Evolutionary conservation across 1,284 basidiomycete genomes (phyloP).

Genomic region (Phlebopus sp.): DNA sequence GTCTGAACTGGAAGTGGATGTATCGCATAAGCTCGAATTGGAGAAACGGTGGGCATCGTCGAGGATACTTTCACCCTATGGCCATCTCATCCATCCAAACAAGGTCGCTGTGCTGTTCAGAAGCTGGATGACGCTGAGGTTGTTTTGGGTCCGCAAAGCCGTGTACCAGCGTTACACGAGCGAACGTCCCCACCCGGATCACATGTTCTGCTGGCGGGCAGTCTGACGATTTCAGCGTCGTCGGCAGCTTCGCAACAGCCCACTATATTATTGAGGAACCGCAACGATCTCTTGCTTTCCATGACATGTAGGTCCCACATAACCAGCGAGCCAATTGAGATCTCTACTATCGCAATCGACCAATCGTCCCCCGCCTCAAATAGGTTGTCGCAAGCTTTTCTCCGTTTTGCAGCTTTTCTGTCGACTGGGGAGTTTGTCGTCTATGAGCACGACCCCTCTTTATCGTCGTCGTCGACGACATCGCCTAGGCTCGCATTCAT

Average conservation of each 20-base stretch:
- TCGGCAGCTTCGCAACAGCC: conserved; percentile 29
- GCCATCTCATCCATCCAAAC: conserved; percentile 20
- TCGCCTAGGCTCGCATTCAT: conserved; percentile 46
- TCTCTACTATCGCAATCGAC: conserved; percentile 66
- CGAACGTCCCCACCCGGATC: conserved; percentile 18
- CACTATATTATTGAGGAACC: conserved; percentile 25
- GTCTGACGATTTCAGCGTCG: conserved; percentile 39
- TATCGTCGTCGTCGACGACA: conserved; percentile 39
- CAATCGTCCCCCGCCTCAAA: conserved; percentile 55
- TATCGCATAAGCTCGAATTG: conserved; percentile 79
- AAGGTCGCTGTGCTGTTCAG: conserved; percentile 32
- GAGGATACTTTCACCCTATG: conserved; percentile 12
- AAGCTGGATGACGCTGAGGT: conserved; percentile 7
- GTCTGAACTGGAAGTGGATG: conserved; percentile 78
- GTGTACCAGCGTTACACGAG: background rate
- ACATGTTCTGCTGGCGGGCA: conserved; percentile 42
- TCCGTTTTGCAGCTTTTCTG: conserved; percentile 56
- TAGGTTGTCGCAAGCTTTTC: conserved; percentile 21
- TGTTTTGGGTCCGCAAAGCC: background rate
- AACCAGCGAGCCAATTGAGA: conserved; percentile 29
- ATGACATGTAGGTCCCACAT: conserved; percentile 30
- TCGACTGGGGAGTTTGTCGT: conserved; percentile 66
- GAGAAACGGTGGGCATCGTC: conserved; percentile 58
- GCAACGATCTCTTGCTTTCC: conserved; percentile 12
- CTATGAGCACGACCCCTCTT: conserved; percentile 48